Percentiles rank a stretch among this genome's conserved stretches.
Conservation (phyloP, 2,329 filamentous ascomycete species). For the Teratosphaeria nubilosa region DNA sequence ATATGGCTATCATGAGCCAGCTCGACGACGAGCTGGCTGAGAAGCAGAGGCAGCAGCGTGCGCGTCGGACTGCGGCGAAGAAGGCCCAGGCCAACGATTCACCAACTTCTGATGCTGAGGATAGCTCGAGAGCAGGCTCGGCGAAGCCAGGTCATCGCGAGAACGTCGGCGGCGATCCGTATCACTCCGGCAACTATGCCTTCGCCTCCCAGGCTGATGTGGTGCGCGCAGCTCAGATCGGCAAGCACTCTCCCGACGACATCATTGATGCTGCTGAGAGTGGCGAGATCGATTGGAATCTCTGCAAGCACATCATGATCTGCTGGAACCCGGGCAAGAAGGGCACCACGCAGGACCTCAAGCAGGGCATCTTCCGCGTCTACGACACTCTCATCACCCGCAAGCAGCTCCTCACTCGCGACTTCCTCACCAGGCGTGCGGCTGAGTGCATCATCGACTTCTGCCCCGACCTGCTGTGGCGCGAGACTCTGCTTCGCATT, state of each 20-base stretch:
- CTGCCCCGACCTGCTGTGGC: slow-evolving; percentile 26
- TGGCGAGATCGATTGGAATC: slow-evolving; percentile 14
- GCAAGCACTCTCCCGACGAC: slow-evolving; percentile 13
- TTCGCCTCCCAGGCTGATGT: slow-evolving; percentile 12
- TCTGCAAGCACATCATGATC: slow-evolving; percentile 19
- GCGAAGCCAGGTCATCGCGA: slow-evolving; percentile 3
- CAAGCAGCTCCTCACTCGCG: slow-evolving; percentile 17
- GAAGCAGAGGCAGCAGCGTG: slow-evolving; percentile 18
- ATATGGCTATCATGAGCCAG: slow-evolving; percentile 15
- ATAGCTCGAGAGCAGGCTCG: neutral
- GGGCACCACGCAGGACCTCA: slow-evolving; percentile 19
- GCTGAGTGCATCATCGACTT: slow-evolving; percentile 28
- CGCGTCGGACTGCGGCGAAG: slow-evolving; percentile 3
- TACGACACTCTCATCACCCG: slow-evolving; percentile 25
- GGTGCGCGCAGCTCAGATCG: slow-evolving; percentile 3
- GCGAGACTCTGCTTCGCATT: slow-evolving; percentile 25
- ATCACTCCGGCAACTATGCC: slow-evolving; percentile 21
- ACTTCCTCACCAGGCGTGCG: slow-evolving; percentile 20
- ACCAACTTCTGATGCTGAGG: slow-evolving; percentile 7
- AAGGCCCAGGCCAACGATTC: slow-evolving; percentile 6
- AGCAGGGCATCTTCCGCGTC: slow-evolving; percentile 22
- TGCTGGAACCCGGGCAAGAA: slow-evolving; percentile 27
- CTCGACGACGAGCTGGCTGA: slow-evolving; percentile 18
- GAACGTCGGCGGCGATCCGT: slow-evolving; percentile 15
- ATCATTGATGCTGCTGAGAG: slow-evolving; percentile 20